Conservation (phyloP, 2,329 filamentous ascomycete species). For the Ophiostoma sp. region DNA sequence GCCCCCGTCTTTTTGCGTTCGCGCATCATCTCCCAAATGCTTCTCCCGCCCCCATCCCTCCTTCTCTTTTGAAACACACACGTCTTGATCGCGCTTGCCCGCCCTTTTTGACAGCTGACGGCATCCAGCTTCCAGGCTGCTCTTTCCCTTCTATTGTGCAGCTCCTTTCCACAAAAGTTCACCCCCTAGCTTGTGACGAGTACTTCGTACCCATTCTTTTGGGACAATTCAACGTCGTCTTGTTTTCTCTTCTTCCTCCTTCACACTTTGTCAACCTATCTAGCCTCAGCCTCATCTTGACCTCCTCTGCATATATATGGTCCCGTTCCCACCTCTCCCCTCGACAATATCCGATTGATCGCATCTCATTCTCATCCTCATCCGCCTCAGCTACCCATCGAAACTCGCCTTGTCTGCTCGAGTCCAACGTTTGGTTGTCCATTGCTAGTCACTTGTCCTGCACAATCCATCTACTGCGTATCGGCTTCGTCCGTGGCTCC, state of each 20-base stretch:
- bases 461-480: neutral
- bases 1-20: neutral
- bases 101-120: constrained; percentile 12
- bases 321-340: neutral
- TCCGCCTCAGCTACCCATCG: neutral
- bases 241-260: neutral
- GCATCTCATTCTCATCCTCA: neutral
- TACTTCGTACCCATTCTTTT: neutral
- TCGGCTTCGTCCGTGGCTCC: neutral
- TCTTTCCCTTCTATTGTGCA: neutral
- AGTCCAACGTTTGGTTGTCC: neutral
- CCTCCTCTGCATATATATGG: neutral
- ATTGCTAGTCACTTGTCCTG: neutral
- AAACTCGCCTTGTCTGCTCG: neutral
- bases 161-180: neutral
- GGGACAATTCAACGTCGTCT: constrained; percentile 1
- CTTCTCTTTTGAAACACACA: constrained; percentile 15
- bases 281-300: neutral
- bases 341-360: neutral
- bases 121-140: neutral
- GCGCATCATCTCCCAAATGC: neutral
- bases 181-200: neutral
- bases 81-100: constrained; percentile 1
- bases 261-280: neutral
- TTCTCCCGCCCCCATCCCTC: neutral